Evolutionary conservation across 345 rosid genomes (phyloP), one percentile per base, ranked within the genome.

Genomic region (Excoecaria agallocha): DNA sequence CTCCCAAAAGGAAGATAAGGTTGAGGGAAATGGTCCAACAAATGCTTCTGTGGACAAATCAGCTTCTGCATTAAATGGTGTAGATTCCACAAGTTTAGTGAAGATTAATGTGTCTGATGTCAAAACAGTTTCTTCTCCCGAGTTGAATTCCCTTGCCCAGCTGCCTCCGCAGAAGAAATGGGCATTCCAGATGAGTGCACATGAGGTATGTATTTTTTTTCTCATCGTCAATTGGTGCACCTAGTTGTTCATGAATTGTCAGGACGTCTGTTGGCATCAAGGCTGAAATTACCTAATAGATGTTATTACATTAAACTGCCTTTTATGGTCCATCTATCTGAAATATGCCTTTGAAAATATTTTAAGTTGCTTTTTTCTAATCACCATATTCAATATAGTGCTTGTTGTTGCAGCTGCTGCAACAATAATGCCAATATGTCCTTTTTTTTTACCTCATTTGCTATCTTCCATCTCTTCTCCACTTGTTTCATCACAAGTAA

Each of bases 141-240:
- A 69, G 73, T 24, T 57, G 6, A 87, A 80, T 75, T 75, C 86
- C 72, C 66, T 54, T 74, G 63, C 35, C 39, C 77, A 81, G 60
- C 69, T 71, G 43, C 79, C 84, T 71, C 71, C 72, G n/a, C 83
- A 72, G 70, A 89, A 77, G 74, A 89, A 82, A 70, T 70, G 63
- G 62, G 86, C 86, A 74, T 96, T 93, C 84, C 88, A 84, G 76
- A 96, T 93, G 89, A 90, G 86, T 68, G 95, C 97, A 15, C 86
- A 85, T 77, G 98, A 93, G 97, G 98, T 89, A 77, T 64, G 77
- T 10, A 20, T 62, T 49, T 60, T 11, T 30, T 20, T 37, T 35
- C 39, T n/a, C 19, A 52, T 22, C 7, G 19, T 52, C 19, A 6
- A 5, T 63, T 39, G 10, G 4, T 39, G 7, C 52, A 37, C 39